Evolutionary conservation across 2,329 filamentous ascomycete genomes (phyloP), one percentile per base, ranked within the genome.

Genomic region (Aureobasidium leucospermi): DNA sequence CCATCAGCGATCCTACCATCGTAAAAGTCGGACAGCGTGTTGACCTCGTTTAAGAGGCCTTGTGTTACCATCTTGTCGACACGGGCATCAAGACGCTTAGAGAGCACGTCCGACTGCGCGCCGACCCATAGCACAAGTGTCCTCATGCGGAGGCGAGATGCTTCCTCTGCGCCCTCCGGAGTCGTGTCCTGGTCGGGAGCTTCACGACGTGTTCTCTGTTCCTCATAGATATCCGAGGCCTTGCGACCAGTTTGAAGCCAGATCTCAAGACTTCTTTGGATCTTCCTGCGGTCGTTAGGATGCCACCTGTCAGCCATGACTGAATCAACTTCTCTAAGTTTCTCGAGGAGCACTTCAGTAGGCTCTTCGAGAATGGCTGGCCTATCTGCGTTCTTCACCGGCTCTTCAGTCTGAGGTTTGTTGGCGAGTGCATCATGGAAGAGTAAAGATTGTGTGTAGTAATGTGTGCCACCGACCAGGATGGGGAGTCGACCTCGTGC

Each of bases 291-390:
- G 69, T 99, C 94, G 46, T 92, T 94, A 0, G 93, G 94, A 73
- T 99, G 95, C 94, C 94, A 99, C 60, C 87, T 81, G 46, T 85
- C 82, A 0, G 93, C 95, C 88, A 96, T 96, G 19, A 83, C 78
- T 0, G 94, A 93, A 70, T 99, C 94, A 4, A 96, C 86, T 66
- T 90, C 85, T 60, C 80, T 80, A 56, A 99, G 76, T 70, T 87
- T 87, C 38, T 83, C 78, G 28, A 94, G 74, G 59, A 99, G 85
- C 10, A 83, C 79, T 48, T 90, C 85, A 0, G 88, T 88, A 0
- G 88, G 75, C 16, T 39, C 46, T 47, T 82, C 85, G 34, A 87
- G 78, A 6, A 97, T 75, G 28, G 96, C 87, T 0, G 90, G 86
- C 65, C 85, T 88, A 38, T 79, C 64, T 10, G 64, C 58, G 23